Evolutionary conservation across 2,329 filamentous ascomycete species (phyloP).

Genomic region (Plectosphaerella sp.): DNA sequence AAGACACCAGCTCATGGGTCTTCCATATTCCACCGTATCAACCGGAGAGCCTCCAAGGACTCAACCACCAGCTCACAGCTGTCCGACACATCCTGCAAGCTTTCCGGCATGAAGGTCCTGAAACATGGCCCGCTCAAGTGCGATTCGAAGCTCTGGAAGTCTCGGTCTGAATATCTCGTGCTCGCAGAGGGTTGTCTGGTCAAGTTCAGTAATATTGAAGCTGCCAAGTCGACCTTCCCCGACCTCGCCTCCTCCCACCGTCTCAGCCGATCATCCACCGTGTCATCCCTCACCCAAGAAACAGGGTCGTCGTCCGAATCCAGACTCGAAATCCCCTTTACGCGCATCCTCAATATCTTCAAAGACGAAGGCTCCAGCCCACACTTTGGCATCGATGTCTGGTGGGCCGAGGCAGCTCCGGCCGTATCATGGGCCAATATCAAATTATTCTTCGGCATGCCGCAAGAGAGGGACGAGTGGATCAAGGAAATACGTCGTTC

Average conservation of each 20-base stretch:
- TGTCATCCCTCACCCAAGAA: conserved; percentile 19
- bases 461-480: conserved; percentile 45
- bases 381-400: conserved; percentile 49
- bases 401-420: conserved; percentile 46
- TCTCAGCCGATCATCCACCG: conserved; percentile 17
- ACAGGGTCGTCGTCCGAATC: conserved; percentile 26
- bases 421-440: conserved; percentile 41
- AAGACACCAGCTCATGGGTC: conserved; percentile 22
- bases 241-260: conserved; percentile 25
- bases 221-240: conserved; percentile 43
- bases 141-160: conserved; percentile 43
- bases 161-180: conserved; percentile 46
- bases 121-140: conserved; percentile 44
- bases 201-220: conserved; percentile 43
- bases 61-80: conserved; percentile 21
- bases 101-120: conserved; percentile 30
- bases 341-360: conserved; percentile 47
- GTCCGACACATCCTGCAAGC: conserved; percentile 6
- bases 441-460: conserved; percentile 43
- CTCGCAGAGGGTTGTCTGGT: conserved; percentile 45
- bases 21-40: conserved; percentile 36
- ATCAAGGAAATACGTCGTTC: conserved; percentile 40
- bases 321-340: conserved; percentile 42
- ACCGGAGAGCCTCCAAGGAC: conserved; percentile 33
- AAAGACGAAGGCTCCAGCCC: conserved; percentile 44